A percentile compares a stretch with the other conserved stretches of the same genome.
phyloP scores from a whole-genome alignment of 139 green algal species.

The Coelastrella sp. region DNA sequence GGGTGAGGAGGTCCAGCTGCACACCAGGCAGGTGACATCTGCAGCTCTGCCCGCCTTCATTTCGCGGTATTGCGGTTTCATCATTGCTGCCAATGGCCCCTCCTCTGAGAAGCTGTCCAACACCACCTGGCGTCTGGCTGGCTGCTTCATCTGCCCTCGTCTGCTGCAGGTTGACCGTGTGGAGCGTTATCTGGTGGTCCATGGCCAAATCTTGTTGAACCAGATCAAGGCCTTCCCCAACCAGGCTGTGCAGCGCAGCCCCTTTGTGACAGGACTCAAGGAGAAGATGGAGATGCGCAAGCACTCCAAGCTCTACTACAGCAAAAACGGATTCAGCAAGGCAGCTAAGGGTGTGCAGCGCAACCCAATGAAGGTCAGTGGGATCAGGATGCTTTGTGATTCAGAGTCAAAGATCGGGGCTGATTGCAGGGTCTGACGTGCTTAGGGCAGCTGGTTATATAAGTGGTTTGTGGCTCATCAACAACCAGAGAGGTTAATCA shows the following conservation, averaged over 20 bases:
- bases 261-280: slow-evolving; percentile 81
- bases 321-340: slow-evolving; percentile 60
- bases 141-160: no score
- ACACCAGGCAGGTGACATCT: not conserved
- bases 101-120: no score
- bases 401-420: no score
- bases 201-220: slow-evolving; percentile 96
- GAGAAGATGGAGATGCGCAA: slow-evolving; percentile 76
- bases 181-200: slow-evolving; percentile 92
- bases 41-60: no score
- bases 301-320: slow-evolving; percentile 90
- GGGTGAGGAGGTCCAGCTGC: slow-evolving; percentile 45
- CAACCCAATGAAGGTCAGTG: slow-evolving; percentile 79
- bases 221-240: slow-evolving; percentile 86
- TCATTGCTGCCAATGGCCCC: no score
- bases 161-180: slow-evolving; percentile 68
- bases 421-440: no score
- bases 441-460: no score
- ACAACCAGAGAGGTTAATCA: no score
- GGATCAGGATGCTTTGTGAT: not conserved
- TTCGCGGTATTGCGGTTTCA: no score
- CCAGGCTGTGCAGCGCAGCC: slow-evolving; percentile 67
- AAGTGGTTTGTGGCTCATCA: no score
- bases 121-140: no score
- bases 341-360: slow-evolving; percentile 60